Conservation (phyloP, 345 rosid genomes). For the Lenwebbia sp. region DNA sequence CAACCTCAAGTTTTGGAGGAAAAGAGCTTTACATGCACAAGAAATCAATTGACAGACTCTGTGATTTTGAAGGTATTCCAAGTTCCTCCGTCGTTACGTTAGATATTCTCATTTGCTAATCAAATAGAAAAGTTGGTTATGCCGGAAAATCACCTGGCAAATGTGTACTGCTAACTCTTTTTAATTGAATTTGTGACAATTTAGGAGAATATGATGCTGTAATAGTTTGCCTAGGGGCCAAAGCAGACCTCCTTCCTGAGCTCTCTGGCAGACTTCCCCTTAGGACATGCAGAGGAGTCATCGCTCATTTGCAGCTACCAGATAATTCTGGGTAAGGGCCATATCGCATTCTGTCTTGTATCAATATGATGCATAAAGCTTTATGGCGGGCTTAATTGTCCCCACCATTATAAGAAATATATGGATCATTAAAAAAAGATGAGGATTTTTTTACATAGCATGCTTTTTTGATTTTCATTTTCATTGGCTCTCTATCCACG, state of each 20-base stretch:
- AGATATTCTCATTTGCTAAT: neutral
- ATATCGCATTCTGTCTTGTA: neutral
- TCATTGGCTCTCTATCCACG: neutral
- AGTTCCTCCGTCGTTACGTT: neutral
- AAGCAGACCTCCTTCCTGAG: conserved; percentile 57
- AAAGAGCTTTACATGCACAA: conserved; percentile 40
- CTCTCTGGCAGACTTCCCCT: conserved; percentile 79
- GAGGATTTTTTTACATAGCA: neutral
- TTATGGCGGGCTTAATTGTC: neutral
- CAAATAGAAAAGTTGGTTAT: neutral
- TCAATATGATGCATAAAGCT: neutral
- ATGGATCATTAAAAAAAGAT: neutral
- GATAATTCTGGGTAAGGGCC: conserved; percentile 26
- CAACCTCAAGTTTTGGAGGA: conserved; percentile 18
- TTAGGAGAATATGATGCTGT: conserved; percentile 64
- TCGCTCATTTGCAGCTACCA: conserved; percentile 56
- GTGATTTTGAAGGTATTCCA: conserved; percentile 56
- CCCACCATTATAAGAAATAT: neutral
- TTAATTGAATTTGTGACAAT: neutral
- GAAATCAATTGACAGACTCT: conserved; percentile 38
- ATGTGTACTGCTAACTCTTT: neutral
- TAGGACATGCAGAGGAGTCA: conserved; percentile 84
- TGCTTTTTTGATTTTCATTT: neutral
- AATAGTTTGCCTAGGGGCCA: conserved; percentile 75
- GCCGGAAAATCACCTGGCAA: neutral